A percentile compares a stretch with the other conserved stretches of the same genome.
Conservation (phyloP, 2,329 filamentous ascomycete genomes). For the Cordyceps farinosa region DNA sequence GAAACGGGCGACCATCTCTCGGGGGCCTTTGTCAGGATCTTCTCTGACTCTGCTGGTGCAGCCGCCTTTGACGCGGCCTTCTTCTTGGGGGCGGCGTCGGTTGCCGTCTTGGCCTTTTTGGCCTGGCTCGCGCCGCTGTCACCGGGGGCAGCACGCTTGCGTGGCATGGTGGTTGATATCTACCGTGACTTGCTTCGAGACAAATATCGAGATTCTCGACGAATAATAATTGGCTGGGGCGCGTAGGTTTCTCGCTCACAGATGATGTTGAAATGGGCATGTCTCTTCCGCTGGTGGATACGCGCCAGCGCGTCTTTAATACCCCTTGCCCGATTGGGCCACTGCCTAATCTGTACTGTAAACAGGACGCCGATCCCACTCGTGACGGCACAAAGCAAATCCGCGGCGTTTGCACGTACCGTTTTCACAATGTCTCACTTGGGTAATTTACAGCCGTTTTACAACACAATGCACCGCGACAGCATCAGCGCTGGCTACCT, state of each 20-base stretch:
- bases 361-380: not conserved
- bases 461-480: not conserved
- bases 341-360: not conserved
- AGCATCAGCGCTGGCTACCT: not conserved
- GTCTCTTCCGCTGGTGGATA: not conserved
- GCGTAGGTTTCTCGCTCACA: not conserved
- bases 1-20: not conserved
- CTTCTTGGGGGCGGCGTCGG: not conserved
- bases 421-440: no score
- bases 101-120: not conserved
- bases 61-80: not conserved
- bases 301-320: not conserved
- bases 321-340: not conserved
- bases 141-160: not conserved
- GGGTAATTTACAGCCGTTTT: no score
- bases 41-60: not conserved
- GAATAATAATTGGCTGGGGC: not conserved
- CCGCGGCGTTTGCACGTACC: no score
- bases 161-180: not conserved
- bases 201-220: not conserved
- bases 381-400: no score
- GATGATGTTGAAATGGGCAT: no score
- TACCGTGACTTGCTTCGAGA: not conserved
- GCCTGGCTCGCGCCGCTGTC: not conserved
- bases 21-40: not conserved